Percentiles rank a stretch among this genome's conserved stretches.
Conservation (phyloP, 805 yeast genomes). For the Ascoidea rubescens region DNA sequence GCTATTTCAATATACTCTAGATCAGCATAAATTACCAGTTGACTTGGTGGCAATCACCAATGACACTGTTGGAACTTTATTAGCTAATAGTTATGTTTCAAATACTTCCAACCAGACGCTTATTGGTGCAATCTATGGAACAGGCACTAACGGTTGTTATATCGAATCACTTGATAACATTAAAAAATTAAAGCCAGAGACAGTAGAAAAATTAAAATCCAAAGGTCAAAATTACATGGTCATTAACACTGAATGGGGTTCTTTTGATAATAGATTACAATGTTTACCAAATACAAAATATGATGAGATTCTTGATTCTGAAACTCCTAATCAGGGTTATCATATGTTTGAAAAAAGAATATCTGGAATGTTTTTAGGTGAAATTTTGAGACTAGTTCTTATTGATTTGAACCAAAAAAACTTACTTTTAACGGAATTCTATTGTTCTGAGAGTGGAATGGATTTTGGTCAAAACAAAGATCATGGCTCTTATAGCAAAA, state of each 20-base stretch:
- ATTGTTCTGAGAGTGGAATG: conserved; percentile 20
- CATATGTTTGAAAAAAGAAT: conserved; percentile 91
- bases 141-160: conserved; percentile 97
- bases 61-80: conserved; percentile 89
- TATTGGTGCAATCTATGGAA: conserved; percentile 88
- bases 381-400: conserved; percentile 61
- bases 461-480: conserved; percentile 36
- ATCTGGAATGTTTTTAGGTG: conserved; percentile 89
- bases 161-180: conserved; percentile 64
- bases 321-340: conserved; percentile 71
- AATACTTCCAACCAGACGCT: conserved; percentile 62
- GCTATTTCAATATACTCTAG: conserved; percentile 56
- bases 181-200: conserved; percentile 46
- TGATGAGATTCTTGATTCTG: conserved; percentile 56
- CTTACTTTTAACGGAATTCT: conserved; percentile 43
- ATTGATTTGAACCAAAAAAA: conserved; percentile 51
- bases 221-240: conserved; percentile 59
- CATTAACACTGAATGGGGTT: conserved; percentile 96
- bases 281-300: conserved; percentile 67
- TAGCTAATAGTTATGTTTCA: conserved; percentile 75
- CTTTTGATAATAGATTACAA: conserved; percentile 75
- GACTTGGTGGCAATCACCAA: conserved; percentile 83
- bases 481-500: conserved; percentile 21
- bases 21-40: conserved; percentile 45
- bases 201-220: conserved; percentile 22